Evolutionary conservation across 805 yeast species (phyloP).

Genomic region (Nakazawaea holstii): DNA sequence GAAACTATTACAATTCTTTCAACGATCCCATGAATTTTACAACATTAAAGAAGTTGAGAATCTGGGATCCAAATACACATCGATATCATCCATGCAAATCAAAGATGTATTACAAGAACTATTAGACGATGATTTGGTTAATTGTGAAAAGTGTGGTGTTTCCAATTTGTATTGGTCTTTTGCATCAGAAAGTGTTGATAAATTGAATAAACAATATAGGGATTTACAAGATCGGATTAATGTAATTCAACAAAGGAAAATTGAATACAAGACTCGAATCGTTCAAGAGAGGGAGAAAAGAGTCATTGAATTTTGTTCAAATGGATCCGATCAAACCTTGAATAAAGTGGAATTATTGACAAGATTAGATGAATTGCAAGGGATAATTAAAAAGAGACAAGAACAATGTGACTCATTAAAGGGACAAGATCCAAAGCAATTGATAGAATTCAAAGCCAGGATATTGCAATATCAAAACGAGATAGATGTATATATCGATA

Average conservation of each 20-base stretch:
- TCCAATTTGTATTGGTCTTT: slow-evolving; percentile 49
- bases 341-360: too few species aligned
- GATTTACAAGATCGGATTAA: too few species aligned
- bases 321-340: too few species aligned
- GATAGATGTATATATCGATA: neutral
- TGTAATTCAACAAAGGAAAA: too few species aligned
- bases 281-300: too few species aligned
- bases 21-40: slow-evolving; percentile 33
- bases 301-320: too few species aligned
- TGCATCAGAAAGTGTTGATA: slow-evolving; percentile 21
- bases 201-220: slow-evolving; percentile 8
- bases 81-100: slow-evolving; percentile 49
- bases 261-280: too few species aligned
- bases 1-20: slow-evolving; percentile 33
- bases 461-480: neutral
- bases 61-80: slow-evolving; percentile 37
- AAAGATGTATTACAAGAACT: slow-evolving; percentile 42
- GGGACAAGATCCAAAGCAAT: slow-evolving; percentile 2
- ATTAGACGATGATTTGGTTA: slow-evolving; percentile 43
- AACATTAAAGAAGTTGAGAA: slow-evolving; percentile 48
- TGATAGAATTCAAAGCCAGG: neutral
- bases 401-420: neutral
- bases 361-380: too few species aligned
- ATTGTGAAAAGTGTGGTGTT: slow-evolving; percentile 51
- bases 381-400: too few species aligned